phyloP scores from a whole-genome alignment of 495 filamentous ascomycete genomes.

The Xylaria venustula region DNA sequence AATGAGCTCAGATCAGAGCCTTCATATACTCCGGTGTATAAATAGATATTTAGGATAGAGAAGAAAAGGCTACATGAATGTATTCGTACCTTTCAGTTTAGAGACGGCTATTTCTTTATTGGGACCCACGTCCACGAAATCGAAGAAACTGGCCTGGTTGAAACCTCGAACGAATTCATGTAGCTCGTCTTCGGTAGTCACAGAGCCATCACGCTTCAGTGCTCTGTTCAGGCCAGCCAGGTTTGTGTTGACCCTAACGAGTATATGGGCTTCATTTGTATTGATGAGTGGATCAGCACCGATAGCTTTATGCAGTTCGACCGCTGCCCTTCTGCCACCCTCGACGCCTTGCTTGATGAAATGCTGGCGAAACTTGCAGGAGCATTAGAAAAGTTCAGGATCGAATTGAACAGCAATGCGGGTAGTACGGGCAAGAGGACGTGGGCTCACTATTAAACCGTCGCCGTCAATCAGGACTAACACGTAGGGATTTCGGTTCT shows the following conservation, averaged over 20 bases:
- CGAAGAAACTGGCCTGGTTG: constrained; percentile 69
- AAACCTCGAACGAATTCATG: constrained; percentile 75
- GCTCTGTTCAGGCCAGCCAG: constrained; percentile 60
- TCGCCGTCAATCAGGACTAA: constrained; percentile 76
- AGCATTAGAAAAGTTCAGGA: constrained; percentile 14
- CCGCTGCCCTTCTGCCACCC: constrained; percentile 71
- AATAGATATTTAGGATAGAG: background rate
- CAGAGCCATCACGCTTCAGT: constrained; percentile 57
- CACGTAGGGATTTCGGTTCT: constrained; percentile 77
- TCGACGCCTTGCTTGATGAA: constrained; percentile 61
- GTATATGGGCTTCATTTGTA: constrained; percentile 54
- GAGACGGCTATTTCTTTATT: constrained; percentile 68
- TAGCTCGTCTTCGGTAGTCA: constrained; percentile 50
- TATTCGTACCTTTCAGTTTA: constrained; percentile 71
- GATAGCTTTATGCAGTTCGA: constrained; percentile 57
- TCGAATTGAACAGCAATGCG: background rate
- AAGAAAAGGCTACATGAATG: background rate
- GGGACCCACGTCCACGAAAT: constrained; percentile 72
- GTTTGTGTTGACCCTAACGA: constrained; percentile 70
- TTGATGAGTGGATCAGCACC: constrained; percentile 36
- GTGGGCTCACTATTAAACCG: constrained; percentile 60
- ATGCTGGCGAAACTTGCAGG: constrained; percentile 61
- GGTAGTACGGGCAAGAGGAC: too few relatives aligned
- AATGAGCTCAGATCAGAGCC: background rate
- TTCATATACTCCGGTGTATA: background rate